Evolutionary conservation across 1,139 yeast genomes (phyloP).

Genomic region (Taphrina pruni): DNA sequence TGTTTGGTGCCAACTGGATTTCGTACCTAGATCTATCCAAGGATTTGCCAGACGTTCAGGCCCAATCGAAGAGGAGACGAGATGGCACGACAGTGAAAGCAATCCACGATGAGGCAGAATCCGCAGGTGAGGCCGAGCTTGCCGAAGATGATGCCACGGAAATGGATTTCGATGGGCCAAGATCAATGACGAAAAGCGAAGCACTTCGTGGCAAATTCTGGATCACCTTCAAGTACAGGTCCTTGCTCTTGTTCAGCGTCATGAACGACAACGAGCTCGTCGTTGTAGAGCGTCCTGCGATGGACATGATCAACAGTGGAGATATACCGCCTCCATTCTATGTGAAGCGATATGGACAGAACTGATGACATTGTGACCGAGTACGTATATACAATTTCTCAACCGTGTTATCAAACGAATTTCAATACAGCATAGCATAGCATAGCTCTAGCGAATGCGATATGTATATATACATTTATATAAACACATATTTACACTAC

Average conservation of each 20-base stretch:
- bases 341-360: constrained; percentile 34
- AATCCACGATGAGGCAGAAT: constrained; percentile 7
- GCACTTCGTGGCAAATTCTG: constrained; percentile 61
- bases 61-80: constrained; percentile 6
- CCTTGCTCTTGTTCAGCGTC: constrained; percentile 67
- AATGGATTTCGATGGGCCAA: constrained; percentile 13
- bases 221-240: constrained; percentile 77
- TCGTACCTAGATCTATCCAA: constrained; percentile 71
- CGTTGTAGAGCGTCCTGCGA: constrained; percentile 77
- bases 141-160: constrained; percentile 25
- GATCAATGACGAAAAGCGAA: constrained; percentile 19
- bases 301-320: constrained; percentile 49
- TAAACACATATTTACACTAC: neutral
- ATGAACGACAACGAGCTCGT: constrained; percentile 67
- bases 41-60: constrained; percentile 58
- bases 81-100: constrained; percentile 15
- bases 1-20: constrained; percentile 88
- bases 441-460: constrained; percentile 19
- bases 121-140: constrained; percentile 32
- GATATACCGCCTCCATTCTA: constrained; percentile 40
- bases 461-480: neutral
- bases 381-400: neutral
- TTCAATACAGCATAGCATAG: neutral
- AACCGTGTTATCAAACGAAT: no score
- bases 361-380: neutral